Percentiles rank a stretch among this genome's conserved stretches.
These are phyloP conservation scores for Sanghuangporus baumii DNA, from an alignment of 1,284 basidiomycete species.

Conservation along the genomic window DNA sequence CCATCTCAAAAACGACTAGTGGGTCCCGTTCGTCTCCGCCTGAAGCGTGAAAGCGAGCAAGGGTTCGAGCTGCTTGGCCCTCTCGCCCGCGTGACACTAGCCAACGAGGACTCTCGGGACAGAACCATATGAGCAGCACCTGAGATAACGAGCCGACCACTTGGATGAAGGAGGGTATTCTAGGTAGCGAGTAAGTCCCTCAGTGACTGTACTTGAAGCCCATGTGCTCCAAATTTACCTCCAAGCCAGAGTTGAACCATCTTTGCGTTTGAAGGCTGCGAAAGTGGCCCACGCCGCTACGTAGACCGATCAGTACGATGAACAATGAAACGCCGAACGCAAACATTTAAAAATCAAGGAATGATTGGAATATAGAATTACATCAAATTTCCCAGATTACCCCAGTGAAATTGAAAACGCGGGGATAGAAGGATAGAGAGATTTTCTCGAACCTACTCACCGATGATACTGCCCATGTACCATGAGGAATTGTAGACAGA, in stretches of 20 bases:
- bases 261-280: slow-evolving; percentile 58
- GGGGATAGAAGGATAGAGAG: too few relatives aligned
- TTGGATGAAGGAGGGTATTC: slow-evolving; percentile 60
- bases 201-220: slow-evolving; percentile 23
- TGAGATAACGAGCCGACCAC: slow-evolving; percentile 58
- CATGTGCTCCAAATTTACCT: slow-evolving; percentile 65
- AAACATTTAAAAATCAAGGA: neutral
- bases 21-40: slow-evolving; percentile 53
- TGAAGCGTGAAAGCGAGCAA: slow-evolving; percentile 74
- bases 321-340: slow-evolving; percentile 5
- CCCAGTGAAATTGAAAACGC: neutral
- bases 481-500: slow-evolving; percentile 74
- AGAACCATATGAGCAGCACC: slow-evolving; percentile 52
- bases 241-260: slow-evolving; percentile 60
- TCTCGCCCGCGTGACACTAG: slow-evolving; percentile 61
- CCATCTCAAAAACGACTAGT: slow-evolving; percentile 52
- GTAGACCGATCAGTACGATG: slow-evolving; percentile 12
- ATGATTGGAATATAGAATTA: neutral
- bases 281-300: slow-evolving; percentile 73
- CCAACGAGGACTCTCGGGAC: slow-evolving; percentile 70
- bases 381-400: neutral
- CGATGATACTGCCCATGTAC: slow-evolving; percentile 67
- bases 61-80: slow-evolving; percentile 49
- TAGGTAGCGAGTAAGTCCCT: slow-evolving; percentile 2
- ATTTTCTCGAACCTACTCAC: slow-evolving; percentile 30